Percentiles rank a stretch among this genome's conserved stretches.
phyloP scores from a whole-genome alignment of 2,329 filamentous ascomycete genomes.

The Verticillium tricorpus region DNA sequence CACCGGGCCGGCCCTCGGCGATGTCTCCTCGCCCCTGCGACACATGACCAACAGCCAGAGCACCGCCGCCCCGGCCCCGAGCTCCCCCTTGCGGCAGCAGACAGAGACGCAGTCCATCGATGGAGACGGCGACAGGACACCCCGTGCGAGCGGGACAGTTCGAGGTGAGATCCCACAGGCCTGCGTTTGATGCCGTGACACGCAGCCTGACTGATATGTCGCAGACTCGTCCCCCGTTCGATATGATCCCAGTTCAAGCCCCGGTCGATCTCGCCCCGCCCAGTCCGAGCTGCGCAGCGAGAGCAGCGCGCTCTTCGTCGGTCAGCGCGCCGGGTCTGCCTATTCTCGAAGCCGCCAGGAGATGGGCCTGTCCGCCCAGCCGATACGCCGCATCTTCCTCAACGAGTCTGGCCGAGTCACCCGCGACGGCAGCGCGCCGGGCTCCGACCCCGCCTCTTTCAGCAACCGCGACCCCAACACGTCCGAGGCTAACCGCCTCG shows the following conservation, averaged over 20 bases:
- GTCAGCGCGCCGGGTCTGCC: slow-evolving; percentile 47
- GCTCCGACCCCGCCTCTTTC: slow-evolving; percentile 58
- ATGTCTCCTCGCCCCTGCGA: slow-evolving; percentile 49
- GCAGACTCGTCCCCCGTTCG: slow-evolving; percentile 87
- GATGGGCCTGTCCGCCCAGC: slow-evolving; percentile 49
- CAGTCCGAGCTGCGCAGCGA: slow-evolving; percentile 75
- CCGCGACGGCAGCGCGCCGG: slow-evolving; percentile 40
- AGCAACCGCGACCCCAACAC: slow-evolving; percentile 71
- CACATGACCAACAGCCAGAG: slow-evolving; percentile 55
- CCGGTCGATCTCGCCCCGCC: slow-evolving; percentile 53
- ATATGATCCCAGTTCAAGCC: slow-evolving; percentile 87
- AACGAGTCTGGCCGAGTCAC: slow-evolving; percentile 56
- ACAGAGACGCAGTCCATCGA: slow-evolving; percentile 49
- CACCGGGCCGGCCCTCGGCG: slow-evolving; percentile 25
- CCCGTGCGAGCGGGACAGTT: slow-evolving; percentile 58
- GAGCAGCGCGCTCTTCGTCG: slow-evolving; percentile 84
- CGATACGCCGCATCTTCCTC: slow-evolving; percentile 51
- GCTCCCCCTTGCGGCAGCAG: slow-evolving; percentile 57
- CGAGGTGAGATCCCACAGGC: slow-evolving; percentile 47
- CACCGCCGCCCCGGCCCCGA: slow-evolving; percentile 40
- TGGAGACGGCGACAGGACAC: slow-evolving; percentile 60
- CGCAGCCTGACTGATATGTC: not conserved
- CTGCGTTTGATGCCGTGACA: not conserved
- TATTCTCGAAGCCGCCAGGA: slow-evolving; percentile 73
- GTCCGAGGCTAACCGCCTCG: slow-evolving; percentile 84